Base-by-base conservation (phyloP, 139 green algal genomes). In the Pleodorina starrii region DNA sequence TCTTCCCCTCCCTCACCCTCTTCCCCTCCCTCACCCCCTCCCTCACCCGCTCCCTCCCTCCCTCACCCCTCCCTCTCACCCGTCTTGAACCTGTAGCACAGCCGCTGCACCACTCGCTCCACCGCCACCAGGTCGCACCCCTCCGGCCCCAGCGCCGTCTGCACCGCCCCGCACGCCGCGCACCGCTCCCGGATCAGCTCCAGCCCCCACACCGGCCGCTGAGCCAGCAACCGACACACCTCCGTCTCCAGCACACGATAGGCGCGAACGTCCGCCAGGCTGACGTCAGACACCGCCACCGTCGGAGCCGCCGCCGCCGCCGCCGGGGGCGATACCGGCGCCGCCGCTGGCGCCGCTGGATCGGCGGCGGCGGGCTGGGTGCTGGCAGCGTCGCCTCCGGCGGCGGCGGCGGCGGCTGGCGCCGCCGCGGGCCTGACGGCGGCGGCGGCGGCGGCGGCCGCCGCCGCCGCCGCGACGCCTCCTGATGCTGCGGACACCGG, bases 71-170 rank as follows among this genome's bases (percentile, higher is more conserved):
- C n/a, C n/a, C n/a, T 42, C 80, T 23, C 69, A 85, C 88, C 80
- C n/a, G 80, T 91, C 60, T 89, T 91, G 74, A 91, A 91, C 2
- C 80, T 51, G 81, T 89, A 91, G 74, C 82, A 89, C 46, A 89
- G 71, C 72, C 54, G 72, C 74, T 79, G 54, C 89, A 91, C 29
- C 44, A 51, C 43, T 44, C 44, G 74, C 73, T 89, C 71, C 43
- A 91, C 74, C 42, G 43, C 73, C 38, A 27, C 72, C 72, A 16
- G n/a, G 19, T 68, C 40, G 19, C 32, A 46, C 27, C 63, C 63
- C 35, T 32, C 69, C 27, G 84, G 44, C 69, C n/a, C n/a, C n/a
- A 59, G 36, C 9, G 68, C 69, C 68, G 66, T 46, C 68, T 21
- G n/a, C 48, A 75, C 69, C 29, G 84, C 73, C 27, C 36, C 0